phyloP scores from a whole-genome alignment of 2,329 filamentous ascomycete genomes.

The Ceratocystis huliohia region DNA sequence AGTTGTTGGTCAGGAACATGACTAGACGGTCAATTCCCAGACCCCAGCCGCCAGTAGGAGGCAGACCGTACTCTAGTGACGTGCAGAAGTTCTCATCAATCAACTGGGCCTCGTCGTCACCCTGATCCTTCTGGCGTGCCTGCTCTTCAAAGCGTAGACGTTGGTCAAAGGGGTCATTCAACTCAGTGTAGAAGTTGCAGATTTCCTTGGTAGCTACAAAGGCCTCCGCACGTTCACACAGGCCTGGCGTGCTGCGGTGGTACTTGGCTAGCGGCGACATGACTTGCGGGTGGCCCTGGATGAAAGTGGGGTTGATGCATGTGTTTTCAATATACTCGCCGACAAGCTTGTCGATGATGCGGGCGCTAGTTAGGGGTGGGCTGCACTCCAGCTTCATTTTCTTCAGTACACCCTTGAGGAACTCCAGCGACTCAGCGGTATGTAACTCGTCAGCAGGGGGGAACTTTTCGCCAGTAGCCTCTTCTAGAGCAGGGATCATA shows the following conservation, averaged over 20 bases:
- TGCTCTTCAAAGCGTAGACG: conserved; percentile 78
- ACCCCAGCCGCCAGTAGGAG: conserved; percentile 90
- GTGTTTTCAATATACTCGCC: conserved; percentile 92
- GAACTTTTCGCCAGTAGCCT: conserved; percentile 85
- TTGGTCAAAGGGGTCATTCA: conserved; percentile 88
- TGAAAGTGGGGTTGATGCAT: conserved; percentile 87
- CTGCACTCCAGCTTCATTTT: conserved; percentile 86
- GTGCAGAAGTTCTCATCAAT: conserved; percentile 94
- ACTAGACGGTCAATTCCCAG: conserved; percentile 90
- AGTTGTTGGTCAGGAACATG: conserved; percentile 90
- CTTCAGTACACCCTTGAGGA: conserved; percentile 70
- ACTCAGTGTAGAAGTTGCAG: conserved; percentile 81
- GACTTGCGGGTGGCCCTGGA: conserved; percentile 57
- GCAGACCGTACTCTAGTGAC: conserved; percentile 77
- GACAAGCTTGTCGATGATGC: conserved; percentile 91
- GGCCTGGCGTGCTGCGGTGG: conserved; percentile 59
- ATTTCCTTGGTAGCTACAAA: conserved; percentile 75
- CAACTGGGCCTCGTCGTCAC: conserved; percentile 91
- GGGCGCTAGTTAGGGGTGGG: conserved; percentile 79
- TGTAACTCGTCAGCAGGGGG: conserved; percentile 79
- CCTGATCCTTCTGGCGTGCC: conserved; percentile 86
- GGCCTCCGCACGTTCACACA: conserved; percentile 94
- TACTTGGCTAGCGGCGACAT: conserved; percentile 78
- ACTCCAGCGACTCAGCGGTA: conserved; percentile 76
- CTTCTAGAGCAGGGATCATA: conserved; percentile 83